These are phyloP conservation scores for Oryza rufipogon DNA, from an alignment of 176 grass and related monocot species.

Conservation along the genomic window DNA sequence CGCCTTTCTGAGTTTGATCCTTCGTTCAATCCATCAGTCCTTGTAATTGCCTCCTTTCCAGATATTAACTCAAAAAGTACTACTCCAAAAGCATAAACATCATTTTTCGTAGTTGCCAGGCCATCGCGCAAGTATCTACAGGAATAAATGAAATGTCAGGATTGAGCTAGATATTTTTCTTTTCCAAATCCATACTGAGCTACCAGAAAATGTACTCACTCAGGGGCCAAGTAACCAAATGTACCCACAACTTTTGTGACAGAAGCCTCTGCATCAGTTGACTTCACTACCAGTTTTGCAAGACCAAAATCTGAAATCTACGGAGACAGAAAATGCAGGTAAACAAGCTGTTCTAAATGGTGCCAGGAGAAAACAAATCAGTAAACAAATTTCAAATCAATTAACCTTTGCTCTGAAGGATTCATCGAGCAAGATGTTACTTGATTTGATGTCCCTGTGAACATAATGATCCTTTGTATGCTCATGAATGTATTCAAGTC, in stretches of 20 bases:
- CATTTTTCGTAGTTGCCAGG: slow-evolving; percentile 88
- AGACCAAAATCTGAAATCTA: slow-evolving; percentile 99
- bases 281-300: slow-evolving; percentile 94
- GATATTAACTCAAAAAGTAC: slow-evolving; percentile 98
- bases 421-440: slow-evolving; percentile 95
- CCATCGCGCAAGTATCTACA: slow-evolving; percentile 90
- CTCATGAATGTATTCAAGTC: slow-evolving; percentile 99
- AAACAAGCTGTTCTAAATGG: neutral
- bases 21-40: slow-evolving; percentile 51
- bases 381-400: slow-evolving; percentile 13
- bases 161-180: slow-evolving; percentile 19
- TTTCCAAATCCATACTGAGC: neutral
- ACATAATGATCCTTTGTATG: slow-evolving; percentile 99
- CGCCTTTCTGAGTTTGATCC: slow-evolving; percentile 81
- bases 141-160: slow-evolving; percentile 36
- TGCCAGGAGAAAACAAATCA: neutral
- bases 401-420: slow-evolving; percentile 93
- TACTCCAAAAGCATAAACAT: slow-evolving; percentile 98
- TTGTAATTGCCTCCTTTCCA: slow-evolving; percentile 93
- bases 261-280: slow-evolving; percentile 86
- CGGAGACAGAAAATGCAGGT: slow-evolving; percentile 18
- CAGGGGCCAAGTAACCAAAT: slow-evolving; percentile 96
- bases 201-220: slow-evolving; percentile 60
- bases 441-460: slow-evolving; percentile 98
- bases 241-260: slow-evolving; percentile 98